Conservation (phyloP, 2,329 filamentous ascomycete genomes). For the Epichloe coenophiala region DNA sequence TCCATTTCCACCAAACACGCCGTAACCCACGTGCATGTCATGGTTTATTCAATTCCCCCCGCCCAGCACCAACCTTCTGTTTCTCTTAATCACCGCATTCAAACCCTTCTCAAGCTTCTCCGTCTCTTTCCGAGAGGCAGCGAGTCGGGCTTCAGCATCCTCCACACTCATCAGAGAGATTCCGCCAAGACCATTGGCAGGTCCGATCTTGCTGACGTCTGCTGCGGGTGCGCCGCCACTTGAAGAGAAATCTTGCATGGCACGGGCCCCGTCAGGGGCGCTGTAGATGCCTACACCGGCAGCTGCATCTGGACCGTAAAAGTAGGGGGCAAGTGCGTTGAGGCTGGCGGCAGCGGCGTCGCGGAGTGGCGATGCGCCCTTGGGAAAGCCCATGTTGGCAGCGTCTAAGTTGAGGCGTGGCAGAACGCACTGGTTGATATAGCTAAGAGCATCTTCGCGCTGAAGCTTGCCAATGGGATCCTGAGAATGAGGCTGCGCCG, state of each 20-base stretch:
- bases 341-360: slow-evolving; percentile 36
- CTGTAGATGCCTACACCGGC: slow-evolving; percentile 31
- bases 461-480: slow-evolving; percentile 53
- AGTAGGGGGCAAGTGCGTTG: slow-evolving; percentile 42
- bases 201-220: slow-evolving; percentile 17
- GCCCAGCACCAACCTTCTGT: slow-evolving; percentile 37
- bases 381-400: slow-evolving; percentile 29
- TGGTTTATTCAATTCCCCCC: slow-evolving; percentile 10
- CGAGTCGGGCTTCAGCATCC: slow-evolving; percentile 45
- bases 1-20: too few species aligned
- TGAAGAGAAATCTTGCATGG: slow-evolving; percentile 21
- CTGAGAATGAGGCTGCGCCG: slow-evolving; percentile 31
- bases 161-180: slow-evolving; percentile 47
- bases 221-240: slow-evolving; percentile 11
- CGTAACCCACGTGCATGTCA: too few species aligned
- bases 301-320: slow-evolving; percentile 34
- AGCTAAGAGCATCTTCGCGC: slow-evolving; percentile 51
- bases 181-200: slow-evolving; percentile 21
- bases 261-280: slow-evolving; percentile 20
- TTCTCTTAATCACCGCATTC: slow-evolving; percentile 46
- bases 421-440: slow-evolving; percentile 56
- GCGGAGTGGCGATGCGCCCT: slow-evolving; percentile 24
- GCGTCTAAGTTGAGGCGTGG: slow-evolving; percentile 44
- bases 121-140: slow-evolving; percentile 41
- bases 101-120: slow-evolving; percentile 50